Evolutionary conservation across 768 basidiomycete genomes (phyloP).

Genomic region (Leccinellum albellum): DNA sequence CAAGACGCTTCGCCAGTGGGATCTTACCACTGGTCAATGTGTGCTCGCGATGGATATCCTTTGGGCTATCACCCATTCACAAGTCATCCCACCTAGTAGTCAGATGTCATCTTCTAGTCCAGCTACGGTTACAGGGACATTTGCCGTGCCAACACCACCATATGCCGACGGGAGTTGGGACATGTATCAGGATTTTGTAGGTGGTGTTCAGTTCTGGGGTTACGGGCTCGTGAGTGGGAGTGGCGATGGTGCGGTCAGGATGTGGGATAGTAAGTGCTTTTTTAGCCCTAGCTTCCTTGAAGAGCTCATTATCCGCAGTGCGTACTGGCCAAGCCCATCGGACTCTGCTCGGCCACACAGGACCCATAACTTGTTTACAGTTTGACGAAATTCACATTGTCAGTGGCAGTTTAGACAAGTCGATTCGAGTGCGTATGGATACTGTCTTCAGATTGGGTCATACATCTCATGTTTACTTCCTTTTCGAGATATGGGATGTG

Average conservation of each 20-base stretch:
- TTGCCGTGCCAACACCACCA: conserved; percentile 82
- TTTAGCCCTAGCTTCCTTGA: not conserved
- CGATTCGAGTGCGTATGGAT: conserved; percentile 63
- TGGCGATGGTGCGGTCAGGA: conserved; percentile 93
- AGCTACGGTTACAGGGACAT: conserved; percentile 56
- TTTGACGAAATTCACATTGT: conserved; percentile 95
- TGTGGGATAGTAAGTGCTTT: conserved; percentile 92
- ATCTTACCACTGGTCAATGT: conserved; percentile 94
- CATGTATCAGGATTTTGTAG: conserved; percentile 96
- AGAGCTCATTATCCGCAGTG: conserved; percentile 50
- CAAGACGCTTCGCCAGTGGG: conserved; percentile 98
- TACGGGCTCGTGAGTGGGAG: conserved; percentile 96
- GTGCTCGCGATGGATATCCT: conserved; percentile 99
- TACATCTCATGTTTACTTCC: not conserved
- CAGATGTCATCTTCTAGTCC: conserved; percentile 49
- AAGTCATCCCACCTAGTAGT: conserved; percentile 40
- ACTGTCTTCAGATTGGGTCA: not conserved
- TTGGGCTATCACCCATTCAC: conserved; percentile 96
- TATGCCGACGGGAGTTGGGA: conserved; percentile 90
- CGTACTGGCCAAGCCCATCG: conserved; percentile 96
- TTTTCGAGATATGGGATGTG: conserved; percentile 87
- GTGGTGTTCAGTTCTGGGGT: conserved; percentile 97
- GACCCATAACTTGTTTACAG: conserved; percentile 88
- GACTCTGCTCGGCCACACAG: conserved; percentile 89
- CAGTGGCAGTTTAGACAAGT: conserved; percentile 92